Conservation (phyloP, 2,329 filamentous ascomycete genomes). For the Colletotrichum musae region DNA sequence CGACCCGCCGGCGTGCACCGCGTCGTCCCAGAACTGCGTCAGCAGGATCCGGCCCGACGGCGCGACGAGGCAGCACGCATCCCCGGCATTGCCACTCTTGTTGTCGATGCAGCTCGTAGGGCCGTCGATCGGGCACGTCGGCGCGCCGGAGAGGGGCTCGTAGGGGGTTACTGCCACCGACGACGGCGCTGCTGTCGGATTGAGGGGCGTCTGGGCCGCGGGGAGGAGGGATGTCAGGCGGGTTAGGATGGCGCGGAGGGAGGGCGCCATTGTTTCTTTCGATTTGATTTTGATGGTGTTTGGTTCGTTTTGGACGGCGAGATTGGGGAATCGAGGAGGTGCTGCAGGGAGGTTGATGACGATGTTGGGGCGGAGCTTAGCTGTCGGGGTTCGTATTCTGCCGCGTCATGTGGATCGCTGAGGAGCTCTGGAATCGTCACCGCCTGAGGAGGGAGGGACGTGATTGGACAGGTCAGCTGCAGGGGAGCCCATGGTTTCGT, state of each 20-base stretch:
- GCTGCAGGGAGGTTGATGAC: too few relatives aligned
- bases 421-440: too few relatives aligned
- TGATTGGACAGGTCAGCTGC: too few relatives aligned
- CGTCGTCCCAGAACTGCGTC: conserved; percentile 61
- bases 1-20: conserved; percentile 55
- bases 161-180: conserved; percentile 48
- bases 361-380: too few relatives aligned
- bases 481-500: too few relatives aligned
- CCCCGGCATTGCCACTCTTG: conserved; percentile 46
- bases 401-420: too few relatives aligned
- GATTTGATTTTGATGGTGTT: not conserved
- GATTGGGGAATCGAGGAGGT: too few relatives aligned
- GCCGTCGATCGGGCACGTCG: conserved; percentile 57
- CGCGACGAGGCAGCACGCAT: conserved; percentile 59
- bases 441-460: too few relatives aligned
- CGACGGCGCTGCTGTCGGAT: not conserved
- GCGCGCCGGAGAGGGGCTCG: conserved; percentile 52
- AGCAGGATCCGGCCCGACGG: conserved; percentile 58
- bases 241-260: conserved; percentile 18
- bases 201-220: conserved; percentile 12
- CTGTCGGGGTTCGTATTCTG: too few relatives aligned
- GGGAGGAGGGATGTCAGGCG: conserved; percentile 19
- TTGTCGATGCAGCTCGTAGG: conserved; percentile 58
- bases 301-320: too few relatives aligned
- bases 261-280: not conserved